phyloP scores from a whole-genome alignment of 2,329 filamentous ascomycete species.

The Huntiella omanensis region DNA sequence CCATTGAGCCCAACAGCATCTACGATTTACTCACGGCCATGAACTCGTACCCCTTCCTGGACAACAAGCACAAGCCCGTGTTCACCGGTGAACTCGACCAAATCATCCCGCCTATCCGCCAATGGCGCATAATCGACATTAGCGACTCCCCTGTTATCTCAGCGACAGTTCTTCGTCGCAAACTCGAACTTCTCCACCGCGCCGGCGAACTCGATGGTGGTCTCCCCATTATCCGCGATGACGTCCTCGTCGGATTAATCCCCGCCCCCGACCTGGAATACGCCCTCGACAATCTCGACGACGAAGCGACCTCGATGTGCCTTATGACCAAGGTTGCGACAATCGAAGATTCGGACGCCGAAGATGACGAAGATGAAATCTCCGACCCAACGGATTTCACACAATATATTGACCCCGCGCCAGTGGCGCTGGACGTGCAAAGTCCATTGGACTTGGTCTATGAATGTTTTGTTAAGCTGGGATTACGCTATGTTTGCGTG shows the following conservation, averaged over 20 bases:
- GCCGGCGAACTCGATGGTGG: slow-evolving; percentile 85
- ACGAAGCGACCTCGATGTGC: slow-evolving; percentile 57
- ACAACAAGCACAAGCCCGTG: slow-evolving; percentile 82
- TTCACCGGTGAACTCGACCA: slow-evolving; percentile 80
- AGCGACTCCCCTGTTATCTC: slow-evolving; percentile 62
- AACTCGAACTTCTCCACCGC: slow-evolving; percentile 64
- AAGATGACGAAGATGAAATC: slow-evolving; percentile 17
- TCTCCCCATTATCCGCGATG: slow-evolving; percentile 64
- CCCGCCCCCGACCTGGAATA: slow-evolving; percentile 88
- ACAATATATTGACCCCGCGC: slow-evolving; percentile 77
- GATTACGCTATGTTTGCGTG: slow-evolving; percentile 81
- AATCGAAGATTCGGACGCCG: slow-evolving; percentile 45
- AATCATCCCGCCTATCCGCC: slow-evolving; percentile 58
- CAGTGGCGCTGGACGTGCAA: slow-evolving; percentile 69
- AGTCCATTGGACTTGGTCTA: slow-evolving; percentile 91
- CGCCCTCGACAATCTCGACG: slow-evolving; percentile 64
- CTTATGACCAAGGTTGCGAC: slow-evolving; percentile 56
- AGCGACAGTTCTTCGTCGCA: slow-evolving; percentile 55
- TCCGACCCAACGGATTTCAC: slow-evolving; percentile 69
- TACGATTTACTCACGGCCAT: slow-evolving; percentile 93
- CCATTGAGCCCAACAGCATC: slow-evolving; percentile 82
- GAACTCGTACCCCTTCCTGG: slow-evolving; percentile 95
- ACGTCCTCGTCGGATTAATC: slow-evolving; percentile 71
- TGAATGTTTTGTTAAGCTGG: slow-evolving; percentile 89
- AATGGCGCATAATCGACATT: slow-evolving; percentile 73